These are phyloP conservation scores for Fusarium protoensiforme DNA, from an alignment of 2,329 filamentous ascomycete species.

Conservation along the genomic window DNA sequence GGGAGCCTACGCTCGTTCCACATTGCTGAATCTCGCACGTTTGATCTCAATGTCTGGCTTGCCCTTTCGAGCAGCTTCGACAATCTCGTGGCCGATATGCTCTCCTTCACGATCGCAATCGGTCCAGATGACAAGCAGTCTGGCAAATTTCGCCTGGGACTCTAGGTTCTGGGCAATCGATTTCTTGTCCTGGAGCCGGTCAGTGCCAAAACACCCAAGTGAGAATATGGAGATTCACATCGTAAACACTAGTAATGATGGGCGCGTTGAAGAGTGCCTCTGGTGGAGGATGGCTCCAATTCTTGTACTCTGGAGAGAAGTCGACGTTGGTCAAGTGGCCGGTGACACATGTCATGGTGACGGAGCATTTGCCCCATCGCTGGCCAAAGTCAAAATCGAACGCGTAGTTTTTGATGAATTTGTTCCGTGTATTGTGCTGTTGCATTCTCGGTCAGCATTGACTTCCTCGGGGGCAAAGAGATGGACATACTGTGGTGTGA, in stretches of 20 bases:
- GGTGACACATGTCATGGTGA: constrained; percentile 93
- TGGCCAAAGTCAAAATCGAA: constrained; percentile 90
- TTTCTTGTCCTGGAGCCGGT: constrained; percentile 73
- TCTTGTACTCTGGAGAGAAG: constrained; percentile 78
- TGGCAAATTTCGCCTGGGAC: constrained; percentile 77
- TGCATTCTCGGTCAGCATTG: constrained; percentile 33
- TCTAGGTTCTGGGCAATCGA: constrained; percentile 87
- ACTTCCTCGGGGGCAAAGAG: neutral
- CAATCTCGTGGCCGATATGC: constrained; percentile 93
- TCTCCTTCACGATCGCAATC: constrained; percentile 98
- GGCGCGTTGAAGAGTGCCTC: constrained; percentile 83
- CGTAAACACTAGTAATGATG: constrained; percentile 74
- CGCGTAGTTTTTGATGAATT: constrained; percentile 92
- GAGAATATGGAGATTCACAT: constrained; percentile 59
- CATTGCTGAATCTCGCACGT: constrained; percentile 93
- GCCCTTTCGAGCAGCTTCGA: constrained; percentile 78
- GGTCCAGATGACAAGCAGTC: constrained; percentile 93
- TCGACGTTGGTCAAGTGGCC: constrained; percentile 88
- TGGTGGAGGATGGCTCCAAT: constrained; percentile 85
- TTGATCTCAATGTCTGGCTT: constrained; percentile 83
- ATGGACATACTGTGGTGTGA: constrained; percentile 71
- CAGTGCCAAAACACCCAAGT: constrained; percentile 2
- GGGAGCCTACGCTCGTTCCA: constrained; percentile 80
- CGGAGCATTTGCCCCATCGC: constrained; percentile 82
- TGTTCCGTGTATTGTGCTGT: constrained; percentile 75